Percentiles rank a stretch among this genome's conserved stretches.
Conservation (phyloP, 2,329 filamentous ascomycete genomes). For the Neospermospora avenae region DNA sequence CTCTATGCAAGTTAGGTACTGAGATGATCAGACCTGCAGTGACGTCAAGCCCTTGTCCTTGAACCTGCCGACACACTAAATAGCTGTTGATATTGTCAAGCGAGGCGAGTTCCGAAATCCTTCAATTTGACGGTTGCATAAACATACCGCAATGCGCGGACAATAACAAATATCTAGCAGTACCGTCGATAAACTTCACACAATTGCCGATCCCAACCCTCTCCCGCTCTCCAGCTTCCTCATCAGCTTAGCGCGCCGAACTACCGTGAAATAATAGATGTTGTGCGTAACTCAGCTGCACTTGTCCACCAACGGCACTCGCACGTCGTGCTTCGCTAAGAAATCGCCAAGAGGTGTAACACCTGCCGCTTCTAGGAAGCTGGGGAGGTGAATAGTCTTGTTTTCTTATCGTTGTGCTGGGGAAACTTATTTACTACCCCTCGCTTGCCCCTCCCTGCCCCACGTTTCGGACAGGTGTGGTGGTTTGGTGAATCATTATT, state of each 20-base stretch:
- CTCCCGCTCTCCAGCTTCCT: conserved; percentile 1
- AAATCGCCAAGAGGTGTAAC: not conserved
- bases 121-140: too few species aligned
- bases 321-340: not conserved
- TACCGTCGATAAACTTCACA: not conserved
- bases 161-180: not conserved
- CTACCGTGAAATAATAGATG: not conserved
- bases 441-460: not conserved
- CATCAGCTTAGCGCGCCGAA: conserved; percentile 1
- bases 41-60: not conserved
- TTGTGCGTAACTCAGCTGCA: not conserved
- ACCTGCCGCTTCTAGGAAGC: conserved; percentile 5
- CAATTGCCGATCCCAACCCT: not conserved
- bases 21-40: not conserved
- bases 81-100: not conserved
- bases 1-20: not conserved
- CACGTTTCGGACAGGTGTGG: not conserved
- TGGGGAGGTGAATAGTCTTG: not conserved
- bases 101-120: not conserved
- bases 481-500: not conserved
- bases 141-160: not conserved
- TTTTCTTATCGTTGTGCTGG: not conserved
- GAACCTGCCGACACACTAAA: too few species aligned
- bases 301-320: conserved; percentile 5
- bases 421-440: not conserved